Evolutionary conservation across 1,284 basidiomycete species (phyloP), one percentile per base, ranked within the genome.

Genomic region (Heterobasidion parviporum): DNA sequence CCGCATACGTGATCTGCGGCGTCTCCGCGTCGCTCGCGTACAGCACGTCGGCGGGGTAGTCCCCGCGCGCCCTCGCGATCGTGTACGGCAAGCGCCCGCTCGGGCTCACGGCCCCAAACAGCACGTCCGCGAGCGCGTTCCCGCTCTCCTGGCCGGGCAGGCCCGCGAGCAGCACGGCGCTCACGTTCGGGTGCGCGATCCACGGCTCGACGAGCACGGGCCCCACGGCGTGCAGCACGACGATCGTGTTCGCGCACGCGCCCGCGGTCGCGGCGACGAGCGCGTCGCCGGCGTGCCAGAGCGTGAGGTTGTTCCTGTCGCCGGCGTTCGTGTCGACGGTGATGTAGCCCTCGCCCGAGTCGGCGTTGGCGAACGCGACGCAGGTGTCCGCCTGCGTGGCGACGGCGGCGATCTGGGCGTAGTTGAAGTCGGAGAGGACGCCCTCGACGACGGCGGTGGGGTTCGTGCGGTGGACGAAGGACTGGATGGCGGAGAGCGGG

Each of bases 71-170:
- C 65, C 79, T 79, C 26, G 77, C 82, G 55, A 83, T 79, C 0
- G 81, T 81, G 64, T 80, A 81, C 3, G 82, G 79, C 9, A 85
- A 68, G 49, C 77, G 70, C 2, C 74, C 83, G 45, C 74, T 75
- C 0, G 82, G 82, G 64, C 79, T 82, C 62, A 76, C 75, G 10
- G 64, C 67, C 7, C 75, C 79, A 56, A 72, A 80, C 0, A 81
- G 65, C 8, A 81, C 71, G 56, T 83, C 80, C 10, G 75, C 74
- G 45, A 85, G 70, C 5, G 75, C 67, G 62, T 82, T 82, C 4
- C 83, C 83, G 4, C 75, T 72, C 65, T 85, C 81, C 57, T 82
- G 79, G n/a, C 87, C 86, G 2, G 81, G 79, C 15, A 80, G 65
- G 15, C 72, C 74, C 1, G 81, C 80, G 70, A 74, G 78, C 12